Base-by-base conservation (phyloP, 495 filamentous ascomycete genomes). In the Parmelia sp. region DNA sequence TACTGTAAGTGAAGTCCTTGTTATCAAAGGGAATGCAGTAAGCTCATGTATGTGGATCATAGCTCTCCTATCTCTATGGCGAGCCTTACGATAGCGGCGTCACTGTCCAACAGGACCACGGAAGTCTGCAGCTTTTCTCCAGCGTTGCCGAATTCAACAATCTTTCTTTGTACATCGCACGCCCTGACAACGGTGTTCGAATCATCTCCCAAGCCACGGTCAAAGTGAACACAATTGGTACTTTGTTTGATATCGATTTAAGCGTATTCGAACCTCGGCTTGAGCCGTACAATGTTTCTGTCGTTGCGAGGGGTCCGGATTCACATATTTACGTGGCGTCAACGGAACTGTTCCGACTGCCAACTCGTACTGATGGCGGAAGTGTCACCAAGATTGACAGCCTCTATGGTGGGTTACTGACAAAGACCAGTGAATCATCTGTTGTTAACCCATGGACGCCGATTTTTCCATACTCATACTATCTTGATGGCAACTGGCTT, bases 351-450 rank as follows among this genome's bases (percentile, higher is more conserved):
- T 79, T 78, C 35, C 78, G 83, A 57, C 79, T 90, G 1, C 86
- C 86, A 8, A 63, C 67, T 1, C 80, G 82, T 7, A 82, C 80
- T 55, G 75, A 77, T 58, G 77, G 74, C 12, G 83, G 85, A 29
- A 89, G 85, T 66, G 76, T 82, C 21, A 83, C 84, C 19, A 84
- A 84, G 66, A 76, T 89, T 25, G 87, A 90, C 68, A 79, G 82
- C 67, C 72, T 87, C 3, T 78, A 82, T 61, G 84, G 85, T 33
- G 85, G 80, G 0, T 66, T 89, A 7, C 70, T 77, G 14, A 77
- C 83, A 37, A 69, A 73, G n/a, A 70, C 21, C 6, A 37, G 6
- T 36, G 27, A 9, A 17, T 25, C 56, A 9, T 12, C 19, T 27
- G 25, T 25, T n/a, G 33, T 80, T 64, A 69, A 73, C 1, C 62